Evolutionary conservation across 345 rosid species (phyloP).

Genomic region (Eucalyptus leucophloia): DNA sequence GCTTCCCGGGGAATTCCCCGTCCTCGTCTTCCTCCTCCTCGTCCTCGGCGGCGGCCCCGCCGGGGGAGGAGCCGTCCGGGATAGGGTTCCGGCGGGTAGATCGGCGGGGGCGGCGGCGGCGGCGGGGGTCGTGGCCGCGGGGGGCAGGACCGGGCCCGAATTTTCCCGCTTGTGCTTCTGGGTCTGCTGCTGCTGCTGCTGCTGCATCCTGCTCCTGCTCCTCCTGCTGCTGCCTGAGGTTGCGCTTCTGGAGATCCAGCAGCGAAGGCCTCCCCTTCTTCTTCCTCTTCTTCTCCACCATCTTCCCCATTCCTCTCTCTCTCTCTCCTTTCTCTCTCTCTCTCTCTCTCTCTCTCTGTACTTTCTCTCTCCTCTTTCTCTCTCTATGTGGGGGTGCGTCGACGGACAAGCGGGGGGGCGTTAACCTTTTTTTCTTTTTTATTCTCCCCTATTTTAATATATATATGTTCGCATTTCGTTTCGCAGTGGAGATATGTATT

Average conservation of each 20-base stretch:
- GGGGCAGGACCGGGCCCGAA: conserved; percentile 4
- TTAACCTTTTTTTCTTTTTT: background rate
- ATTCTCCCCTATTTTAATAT: background rate
- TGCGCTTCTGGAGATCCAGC: conserved; percentile 49
- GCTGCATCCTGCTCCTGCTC: background rate
- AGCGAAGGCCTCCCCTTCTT: conserved; percentile 70
- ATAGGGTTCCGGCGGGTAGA: conserved; percentile 50
- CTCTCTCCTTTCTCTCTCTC: background rate
- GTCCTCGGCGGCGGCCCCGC: background rate
- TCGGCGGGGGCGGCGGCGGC: conserved; percentile 25
- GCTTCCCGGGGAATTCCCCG: conserved; percentile 1
- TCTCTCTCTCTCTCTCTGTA: background rate
- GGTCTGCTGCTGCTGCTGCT: background rate
- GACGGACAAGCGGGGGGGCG: background rate
- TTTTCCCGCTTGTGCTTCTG: background rate
- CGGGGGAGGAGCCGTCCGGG: background rate
- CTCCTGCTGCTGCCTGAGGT: conserved; percentile 15
- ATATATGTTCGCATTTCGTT: background rate
- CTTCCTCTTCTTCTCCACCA: conserved; percentile 31
- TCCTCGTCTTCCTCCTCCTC: conserved; percentile 15
- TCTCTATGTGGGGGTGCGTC: background rate
- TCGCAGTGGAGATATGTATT: no score
- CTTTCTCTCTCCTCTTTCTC: background rate
- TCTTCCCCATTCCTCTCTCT: conserved; percentile 24
- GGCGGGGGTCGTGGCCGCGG: conserved; percentile 7